Evolutionary conservation across 495 filamentous ascomycete species (phyloP).

Genomic region (Aspergillus sparsus): DNA sequence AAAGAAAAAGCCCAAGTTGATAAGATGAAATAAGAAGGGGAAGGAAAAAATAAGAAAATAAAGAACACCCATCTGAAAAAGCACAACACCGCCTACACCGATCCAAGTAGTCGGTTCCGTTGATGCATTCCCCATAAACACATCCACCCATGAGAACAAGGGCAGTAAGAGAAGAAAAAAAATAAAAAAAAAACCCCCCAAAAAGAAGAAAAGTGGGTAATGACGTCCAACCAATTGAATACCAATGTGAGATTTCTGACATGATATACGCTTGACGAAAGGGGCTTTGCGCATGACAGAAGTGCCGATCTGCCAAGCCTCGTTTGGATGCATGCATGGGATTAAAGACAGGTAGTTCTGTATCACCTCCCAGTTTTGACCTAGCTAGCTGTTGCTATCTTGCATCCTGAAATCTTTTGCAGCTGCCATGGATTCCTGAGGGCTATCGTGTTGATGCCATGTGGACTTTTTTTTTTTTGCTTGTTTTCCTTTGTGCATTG

Average conservation of each 20-base stretch:
- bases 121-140: constrained; percentile 22
- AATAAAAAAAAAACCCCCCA: constrained; percentile 9
- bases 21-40: background rate
- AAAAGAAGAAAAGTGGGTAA: background rate
- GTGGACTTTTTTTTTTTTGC: background rate
- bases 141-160: constrained; percentile 17
- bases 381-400: no score
- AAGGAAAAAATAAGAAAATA: constrained; percentile 7
- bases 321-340: constrained; percentile 7
- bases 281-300: background rate
- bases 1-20: background rate
- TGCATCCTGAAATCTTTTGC: background rate
- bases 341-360: constrained; percentile 8
- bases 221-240: background rate
- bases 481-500: constrained; percentile 13
- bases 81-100: constrained; percentile 13
- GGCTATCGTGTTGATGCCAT: background rate
- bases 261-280: background rate
- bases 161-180: constrained; percentile 12
- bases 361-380: constrained; percentile 4
- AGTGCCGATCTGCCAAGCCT: background rate
- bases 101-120: constrained; percentile 22
- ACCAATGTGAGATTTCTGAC: constrained; percentile 14
- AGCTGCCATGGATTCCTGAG: background rate
- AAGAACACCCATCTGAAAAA: constrained; percentile 11